Evolutionary conservation across 2,329 filamentous ascomycete species (phyloP).

Genomic region (Pseudogymnoascus sp.): DNA sequence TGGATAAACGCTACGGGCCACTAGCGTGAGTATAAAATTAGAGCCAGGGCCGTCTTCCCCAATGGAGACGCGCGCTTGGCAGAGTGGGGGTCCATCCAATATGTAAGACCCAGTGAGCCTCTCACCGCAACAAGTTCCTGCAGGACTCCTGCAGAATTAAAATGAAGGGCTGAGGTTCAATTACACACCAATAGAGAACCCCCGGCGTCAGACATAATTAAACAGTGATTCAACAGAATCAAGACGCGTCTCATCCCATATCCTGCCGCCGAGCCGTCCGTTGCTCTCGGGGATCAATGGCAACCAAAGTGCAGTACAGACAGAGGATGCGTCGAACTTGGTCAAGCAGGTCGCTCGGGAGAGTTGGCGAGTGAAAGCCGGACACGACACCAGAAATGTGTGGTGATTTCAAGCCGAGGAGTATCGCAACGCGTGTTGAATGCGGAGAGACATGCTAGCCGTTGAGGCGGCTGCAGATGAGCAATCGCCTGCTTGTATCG

Average conservation of each 20-base stretch:
- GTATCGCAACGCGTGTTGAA: not conserved
- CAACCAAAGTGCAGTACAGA: not conserved
- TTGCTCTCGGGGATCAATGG: not conserved
- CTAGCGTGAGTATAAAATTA: conserved; percentile 9
- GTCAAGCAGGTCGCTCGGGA: not conserved
- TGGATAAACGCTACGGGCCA: not conserved
- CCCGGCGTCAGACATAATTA: conserved; percentile 2
- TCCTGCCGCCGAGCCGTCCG: not conserved
- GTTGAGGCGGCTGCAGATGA: conserved; percentile 3
- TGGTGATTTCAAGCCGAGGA: not conserved
- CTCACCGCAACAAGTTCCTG: conserved; percentile 6
- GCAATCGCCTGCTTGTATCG: not conserved
- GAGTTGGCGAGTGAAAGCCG: not conserved
- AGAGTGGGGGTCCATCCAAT: not conserved
- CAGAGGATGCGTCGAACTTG: not conserved
- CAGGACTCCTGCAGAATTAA: conserved; percentile 4
- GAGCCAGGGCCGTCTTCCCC: not conserved
- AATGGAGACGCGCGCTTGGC: conserved; percentile 7
- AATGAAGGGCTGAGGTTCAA: not conserved
- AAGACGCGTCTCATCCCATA: not conserved
- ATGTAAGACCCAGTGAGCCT: not conserved
- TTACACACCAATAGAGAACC: not conserved
- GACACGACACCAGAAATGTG: not conserved
- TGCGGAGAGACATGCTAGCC: not conserved
- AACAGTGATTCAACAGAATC: not conserved